Conservation (phyloP, 441 rosid genomes). For the Populus hybrid region DNA sequence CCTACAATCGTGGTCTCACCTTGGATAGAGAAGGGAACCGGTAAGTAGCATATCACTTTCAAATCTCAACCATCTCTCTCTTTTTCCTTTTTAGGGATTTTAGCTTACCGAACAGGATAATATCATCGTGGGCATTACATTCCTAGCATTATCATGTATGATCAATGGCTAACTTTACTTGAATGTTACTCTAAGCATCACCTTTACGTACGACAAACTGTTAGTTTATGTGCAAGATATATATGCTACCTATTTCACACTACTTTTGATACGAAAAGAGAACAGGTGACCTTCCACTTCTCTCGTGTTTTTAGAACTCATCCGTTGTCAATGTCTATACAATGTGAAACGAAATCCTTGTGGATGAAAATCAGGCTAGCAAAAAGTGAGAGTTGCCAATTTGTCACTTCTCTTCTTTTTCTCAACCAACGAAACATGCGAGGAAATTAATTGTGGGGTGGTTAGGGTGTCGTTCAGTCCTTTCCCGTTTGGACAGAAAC, state of each 20-base stretch:
- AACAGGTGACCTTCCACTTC: not conserved
- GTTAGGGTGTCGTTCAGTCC: not conserved
- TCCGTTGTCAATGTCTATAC: not conserved
- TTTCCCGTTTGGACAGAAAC: not conserved
- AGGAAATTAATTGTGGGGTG: not conserved
- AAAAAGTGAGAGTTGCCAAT: not conserved
- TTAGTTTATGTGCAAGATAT: not conserved
- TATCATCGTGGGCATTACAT: not conserved
- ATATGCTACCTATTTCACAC: not conserved
- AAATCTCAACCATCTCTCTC: not conserved
- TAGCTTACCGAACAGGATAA: not conserved
- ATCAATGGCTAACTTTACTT: not conserved
- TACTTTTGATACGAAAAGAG: not conserved
- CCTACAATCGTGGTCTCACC: constrained; percentile 74
- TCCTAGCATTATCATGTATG: not conserved
- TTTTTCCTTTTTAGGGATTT: not conserved
- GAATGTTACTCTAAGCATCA: not conserved
- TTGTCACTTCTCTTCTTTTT: not conserved
- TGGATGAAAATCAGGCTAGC: not conserved
- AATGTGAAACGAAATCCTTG: not conserved
- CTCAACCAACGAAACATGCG: not conserved
- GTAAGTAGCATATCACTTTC: constrained; percentile 21
- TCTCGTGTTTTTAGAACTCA: not conserved
- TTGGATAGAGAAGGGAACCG: constrained; percentile 78
- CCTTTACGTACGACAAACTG: not conserved